These are phyloP conservation scores for Ogataea neopini DNA, from an alignment of 805 yeast genomes.

Conservation along the genomic window DNA sequence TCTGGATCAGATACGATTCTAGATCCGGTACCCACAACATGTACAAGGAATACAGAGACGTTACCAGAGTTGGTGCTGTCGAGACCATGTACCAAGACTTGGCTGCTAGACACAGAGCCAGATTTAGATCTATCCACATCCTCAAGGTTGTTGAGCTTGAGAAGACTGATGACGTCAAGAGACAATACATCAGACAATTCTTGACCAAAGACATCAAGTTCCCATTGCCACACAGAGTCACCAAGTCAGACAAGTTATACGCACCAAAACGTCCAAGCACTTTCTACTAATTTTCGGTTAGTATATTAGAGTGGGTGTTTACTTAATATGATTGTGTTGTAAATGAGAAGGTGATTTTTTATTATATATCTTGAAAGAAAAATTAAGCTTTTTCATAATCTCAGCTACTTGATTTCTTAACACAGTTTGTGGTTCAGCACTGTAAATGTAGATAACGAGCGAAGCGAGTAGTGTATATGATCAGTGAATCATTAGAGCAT, in stretches of 20 bases:
- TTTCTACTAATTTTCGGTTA: slow-evolving; percentile 66
- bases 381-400: slow-evolving; percentile 10
- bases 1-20: slow-evolving; percentile 99
- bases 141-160: slow-evolving; percentile 99
- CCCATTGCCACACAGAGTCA: slow-evolving; percentile 99
- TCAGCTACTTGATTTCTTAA: not conserved
- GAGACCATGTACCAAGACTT: slow-evolving; percentile 98
- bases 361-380: slow-evolving; percentile 13
- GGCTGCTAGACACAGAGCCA: slow-evolving; percentile 99
- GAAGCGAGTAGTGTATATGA: too few species aligned
- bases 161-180: slow-evolving; percentile 97
- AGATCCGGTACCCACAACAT: slow-evolving; percentile 99
- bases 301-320: slow-evolving; percentile 7
- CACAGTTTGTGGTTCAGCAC: not conserved
- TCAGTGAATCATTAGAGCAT: too few species aligned
- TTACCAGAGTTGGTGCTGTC: slow-evolving; percentile 98
- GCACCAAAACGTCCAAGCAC: slow-evolving; percentile 95
- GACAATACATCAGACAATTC: slow-evolving; percentile 98
- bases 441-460: not conserved
- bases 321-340: slow-evolving; percentile 13
- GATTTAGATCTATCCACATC: slow-evolving; percentile 99
- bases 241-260: slow-evolving; percentile 84
- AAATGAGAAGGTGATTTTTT: slow-evolving; percentile 15
- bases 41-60: slow-evolving; percentile 99
- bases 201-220: slow-evolving; percentile 92